Percentiles rank a stretch among this genome's conserved stretches.
Conservation (phyloP, 805 yeast genomes). For the Wickerhamiella australiensis region DNA sequence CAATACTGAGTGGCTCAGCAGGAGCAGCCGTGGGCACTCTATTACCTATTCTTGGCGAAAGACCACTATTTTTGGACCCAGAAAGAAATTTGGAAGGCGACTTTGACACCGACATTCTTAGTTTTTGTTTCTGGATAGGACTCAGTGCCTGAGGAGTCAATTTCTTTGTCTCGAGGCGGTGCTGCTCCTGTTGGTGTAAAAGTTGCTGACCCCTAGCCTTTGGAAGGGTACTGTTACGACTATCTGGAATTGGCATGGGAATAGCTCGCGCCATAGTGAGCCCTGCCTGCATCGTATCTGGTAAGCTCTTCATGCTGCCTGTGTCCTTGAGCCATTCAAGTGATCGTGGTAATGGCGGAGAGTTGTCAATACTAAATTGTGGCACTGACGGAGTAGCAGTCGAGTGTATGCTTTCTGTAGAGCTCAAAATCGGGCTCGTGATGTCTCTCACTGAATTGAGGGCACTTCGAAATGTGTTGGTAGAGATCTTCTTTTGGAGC, state of each 20-base stretch:
- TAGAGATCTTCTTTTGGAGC: conserved; percentile 2
- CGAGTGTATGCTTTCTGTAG: neutral
- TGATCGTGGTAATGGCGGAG: neutral
- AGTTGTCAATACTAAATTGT: neutral
- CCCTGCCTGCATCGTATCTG: neutral
- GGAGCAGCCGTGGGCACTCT: no score
- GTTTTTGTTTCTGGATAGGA: neutral
- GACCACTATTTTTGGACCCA: neutral
- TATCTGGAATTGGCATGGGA: conserved; percentile 5
- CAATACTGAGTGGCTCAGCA: conserved; percentile 2
- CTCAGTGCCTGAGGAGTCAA: neutral
- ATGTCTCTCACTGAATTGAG: conserved; percentile 3
- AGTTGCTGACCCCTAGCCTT: neutral
- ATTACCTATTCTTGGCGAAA: neutral
- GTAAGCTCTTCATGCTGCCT: neutral
- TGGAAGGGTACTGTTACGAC: neutral
- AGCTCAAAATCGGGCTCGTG: conserved; percentile 3
- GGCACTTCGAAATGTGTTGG: neutral
- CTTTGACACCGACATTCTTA: neutral
- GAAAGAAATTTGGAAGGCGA: neutral
- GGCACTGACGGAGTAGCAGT: neutral
- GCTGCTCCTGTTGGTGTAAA: neutral
- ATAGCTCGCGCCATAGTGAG: neutral
- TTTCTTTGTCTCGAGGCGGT: neutral
- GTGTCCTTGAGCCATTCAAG: neutral